phyloP scores from a whole-genome alignment of 225 moss, liverwort and hornwort genomes.

The Pseudisothecium myosuroides region DNA sequence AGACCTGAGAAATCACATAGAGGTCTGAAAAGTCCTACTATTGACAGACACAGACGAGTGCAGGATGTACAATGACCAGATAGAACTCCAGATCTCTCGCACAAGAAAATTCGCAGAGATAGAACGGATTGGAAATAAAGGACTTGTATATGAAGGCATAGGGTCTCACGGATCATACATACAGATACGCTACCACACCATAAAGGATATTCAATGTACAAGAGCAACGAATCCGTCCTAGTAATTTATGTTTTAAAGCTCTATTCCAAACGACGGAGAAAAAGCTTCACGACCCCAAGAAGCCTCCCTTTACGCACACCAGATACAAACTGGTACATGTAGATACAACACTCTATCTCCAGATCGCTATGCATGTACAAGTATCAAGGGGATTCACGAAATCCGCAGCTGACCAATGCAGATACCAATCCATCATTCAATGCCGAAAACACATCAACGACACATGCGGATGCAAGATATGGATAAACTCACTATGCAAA shows the following conservation, averaged over 20 bases:
- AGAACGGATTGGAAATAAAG: not conserved
- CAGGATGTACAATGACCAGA: not conserved
- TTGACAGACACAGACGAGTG: not conserved
- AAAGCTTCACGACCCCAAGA: not conserved
- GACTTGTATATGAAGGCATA: not conserved
- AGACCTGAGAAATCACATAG: not conserved
- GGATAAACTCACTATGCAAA: not conserved
- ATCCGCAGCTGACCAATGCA: not conserved
- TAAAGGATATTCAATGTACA: not conserved
- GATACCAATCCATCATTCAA: not conserved
- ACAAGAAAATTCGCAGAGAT: not conserved
- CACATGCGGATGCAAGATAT: not conserved
- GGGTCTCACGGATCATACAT: not conserved
- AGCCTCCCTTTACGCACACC: not conserved
- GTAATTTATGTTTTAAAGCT: not conserved
- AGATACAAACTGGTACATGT: conserved; percentile 2
- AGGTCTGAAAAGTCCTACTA: not conserved
- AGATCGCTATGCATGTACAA: not conserved
- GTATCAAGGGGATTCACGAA: not conserved
- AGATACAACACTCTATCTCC: not conserved
- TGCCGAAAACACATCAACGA: not conserved
- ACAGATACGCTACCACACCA: not conserved
- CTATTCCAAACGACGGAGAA: not conserved
- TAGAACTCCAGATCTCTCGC: not conserved
- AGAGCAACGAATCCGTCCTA: not conserved